A percentile compares a stretch with the other conserved stretches of the same genome.
Conservation (phyloP, 2,329 filamentous ascomycete genomes). For the Fusarium incarnatum region DNA sequence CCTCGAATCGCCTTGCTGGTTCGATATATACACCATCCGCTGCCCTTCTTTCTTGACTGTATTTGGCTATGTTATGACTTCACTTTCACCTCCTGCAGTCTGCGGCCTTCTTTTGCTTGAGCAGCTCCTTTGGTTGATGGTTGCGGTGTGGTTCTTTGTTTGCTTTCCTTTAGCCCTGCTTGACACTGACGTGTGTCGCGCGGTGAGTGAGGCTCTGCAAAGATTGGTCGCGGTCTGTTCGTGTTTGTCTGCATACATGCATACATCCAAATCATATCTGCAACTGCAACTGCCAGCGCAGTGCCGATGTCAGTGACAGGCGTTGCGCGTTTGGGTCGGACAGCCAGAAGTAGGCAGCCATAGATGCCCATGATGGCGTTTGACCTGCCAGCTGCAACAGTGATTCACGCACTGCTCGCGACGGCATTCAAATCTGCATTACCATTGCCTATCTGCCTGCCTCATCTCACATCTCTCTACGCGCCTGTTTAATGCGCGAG, state of each 20-base stretch:
- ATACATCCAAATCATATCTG: neutral
- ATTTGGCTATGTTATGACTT: slow-evolving; percentile 12
- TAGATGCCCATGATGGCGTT: slow-evolving; percentile 26
- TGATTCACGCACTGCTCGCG: neutral
- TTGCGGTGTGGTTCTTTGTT: slow-evolving; percentile 12
- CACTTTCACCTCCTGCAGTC: neutral
- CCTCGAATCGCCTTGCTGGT: slow-evolving; percentile 18
- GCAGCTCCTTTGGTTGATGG: neutral
- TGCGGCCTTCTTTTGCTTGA: neutral
- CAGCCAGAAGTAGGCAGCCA: slow-evolving; percentile 23
- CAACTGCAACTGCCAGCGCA: slow-evolving; percentile 16
- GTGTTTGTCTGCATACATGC: slow-evolving; percentile 8
- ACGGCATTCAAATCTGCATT: neutral
- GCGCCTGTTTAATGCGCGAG: slow-evolving; percentile 1
- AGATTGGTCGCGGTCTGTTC: slow-evolving; percentile 24
- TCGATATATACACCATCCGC: slow-evolving; percentile 19
- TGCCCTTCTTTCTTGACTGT: slow-evolving; percentile 10
- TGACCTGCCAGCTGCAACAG: slow-evolving; percentile 10
- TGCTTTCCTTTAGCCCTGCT: slow-evolving; percentile 9
- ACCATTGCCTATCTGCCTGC: neutral
- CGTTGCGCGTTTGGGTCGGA: slow-evolving; percentile 37
- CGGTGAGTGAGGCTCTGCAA: slow-evolving; percentile 24
- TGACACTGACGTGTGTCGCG: slow-evolving; percentile 30
- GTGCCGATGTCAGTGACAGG: slow-evolving; percentile 19
- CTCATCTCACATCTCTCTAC: neutral